Conservation (phyloP, 768 basidiomycete genomes). For the Paxillus rubicundulus region DNA sequence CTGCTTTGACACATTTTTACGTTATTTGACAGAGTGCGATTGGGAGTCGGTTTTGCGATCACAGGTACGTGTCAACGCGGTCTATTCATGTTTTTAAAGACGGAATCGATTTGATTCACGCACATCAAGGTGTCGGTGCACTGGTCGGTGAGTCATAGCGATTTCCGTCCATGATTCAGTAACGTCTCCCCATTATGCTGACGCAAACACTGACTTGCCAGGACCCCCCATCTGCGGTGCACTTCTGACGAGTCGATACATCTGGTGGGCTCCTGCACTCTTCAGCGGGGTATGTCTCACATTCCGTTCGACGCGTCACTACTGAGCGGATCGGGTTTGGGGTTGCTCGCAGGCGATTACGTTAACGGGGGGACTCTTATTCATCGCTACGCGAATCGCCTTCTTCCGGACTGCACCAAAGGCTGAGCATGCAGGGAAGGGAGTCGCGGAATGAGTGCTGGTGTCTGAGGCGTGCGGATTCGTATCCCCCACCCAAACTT, state of each 20-base stretch:
- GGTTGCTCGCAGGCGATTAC: not conserved
- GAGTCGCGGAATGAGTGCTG: not conserved
- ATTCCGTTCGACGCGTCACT: too few relatives aligned
- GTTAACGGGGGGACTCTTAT: not conserved
- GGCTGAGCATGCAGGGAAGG: not conserved
- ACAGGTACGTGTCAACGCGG: constrained; percentile 31
- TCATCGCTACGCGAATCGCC: not conserved
- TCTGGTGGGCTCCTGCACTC: constrained; percentile 57
- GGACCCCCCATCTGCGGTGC: constrained; percentile 60
- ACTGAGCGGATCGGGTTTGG: too few relatives aligned
- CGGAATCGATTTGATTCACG: not conserved
- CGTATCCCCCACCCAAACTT: too few relatives aligned
- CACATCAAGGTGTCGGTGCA: constrained; percentile 20
- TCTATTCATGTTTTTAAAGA: not conserved
- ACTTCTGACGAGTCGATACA: constrained; percentile 45
- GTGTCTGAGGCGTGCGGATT: too few relatives aligned
- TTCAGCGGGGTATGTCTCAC: constrained; percentile 42
- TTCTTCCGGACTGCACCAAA: not conserved
- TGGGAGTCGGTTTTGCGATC: constrained; percentile 50
- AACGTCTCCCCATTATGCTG: too few relatives aligned
- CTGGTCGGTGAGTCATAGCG: constrained; percentile 15
- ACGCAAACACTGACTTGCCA: constrained; percentile 10
- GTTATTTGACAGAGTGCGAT: constrained; percentile 23
- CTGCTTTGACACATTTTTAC: not conserved
- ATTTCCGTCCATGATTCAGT: not conserved